phyloP scores from a whole-genome alignment of 305 asterid species.

The Solanum hybrid region DNA sequence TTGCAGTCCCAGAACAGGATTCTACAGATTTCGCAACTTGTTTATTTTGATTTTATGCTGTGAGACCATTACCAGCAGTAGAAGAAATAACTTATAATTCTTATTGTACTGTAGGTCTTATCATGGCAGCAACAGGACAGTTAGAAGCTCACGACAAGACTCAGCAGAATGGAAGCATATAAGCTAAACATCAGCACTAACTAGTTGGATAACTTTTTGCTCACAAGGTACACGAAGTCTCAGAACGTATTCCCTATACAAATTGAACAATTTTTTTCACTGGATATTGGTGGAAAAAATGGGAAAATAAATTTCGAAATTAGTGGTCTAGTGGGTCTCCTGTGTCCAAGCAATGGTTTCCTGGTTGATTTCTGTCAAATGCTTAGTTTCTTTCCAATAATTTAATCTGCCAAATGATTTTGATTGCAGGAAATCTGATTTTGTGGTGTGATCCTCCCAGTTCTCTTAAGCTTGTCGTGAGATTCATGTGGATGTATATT shows the following conservation, averaged over 20 bases:
- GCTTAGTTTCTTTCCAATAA: not conserved
- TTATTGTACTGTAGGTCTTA: constrained; percentile 44
- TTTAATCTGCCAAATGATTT: not conserved
- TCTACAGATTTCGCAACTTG: not conserved
- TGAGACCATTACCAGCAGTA: not conserved
- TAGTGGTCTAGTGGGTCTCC: not conserved
- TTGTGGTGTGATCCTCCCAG: not conserved
- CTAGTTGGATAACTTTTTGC: not conserved
- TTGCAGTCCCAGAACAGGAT: not conserved
- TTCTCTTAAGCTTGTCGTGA: not conserved
- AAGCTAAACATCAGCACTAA: constrained; percentile 9
- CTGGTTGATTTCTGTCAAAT: not conserved
- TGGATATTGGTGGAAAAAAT: not conserved
- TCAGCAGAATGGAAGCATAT: constrained; percentile 67
- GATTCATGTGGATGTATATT: not conserved
- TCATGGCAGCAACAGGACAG: constrained; percentile 78
- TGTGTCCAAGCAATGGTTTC: not conserved
- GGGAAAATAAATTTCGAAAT: not conserved
- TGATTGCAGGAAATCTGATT: not conserved
- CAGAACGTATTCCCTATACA: not conserved
- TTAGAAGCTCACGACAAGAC: constrained; percentile 45
- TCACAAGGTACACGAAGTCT: not conserved
- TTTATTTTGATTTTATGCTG: not conserved
- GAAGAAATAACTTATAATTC: not conserved
- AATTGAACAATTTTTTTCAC: not conserved